Evolutionary conservation across 2,329 filamentous ascomycete genomes (phyloP), one percentile per base, ranked within the genome.

Genomic region (Thelonectria blattea): DNA sequence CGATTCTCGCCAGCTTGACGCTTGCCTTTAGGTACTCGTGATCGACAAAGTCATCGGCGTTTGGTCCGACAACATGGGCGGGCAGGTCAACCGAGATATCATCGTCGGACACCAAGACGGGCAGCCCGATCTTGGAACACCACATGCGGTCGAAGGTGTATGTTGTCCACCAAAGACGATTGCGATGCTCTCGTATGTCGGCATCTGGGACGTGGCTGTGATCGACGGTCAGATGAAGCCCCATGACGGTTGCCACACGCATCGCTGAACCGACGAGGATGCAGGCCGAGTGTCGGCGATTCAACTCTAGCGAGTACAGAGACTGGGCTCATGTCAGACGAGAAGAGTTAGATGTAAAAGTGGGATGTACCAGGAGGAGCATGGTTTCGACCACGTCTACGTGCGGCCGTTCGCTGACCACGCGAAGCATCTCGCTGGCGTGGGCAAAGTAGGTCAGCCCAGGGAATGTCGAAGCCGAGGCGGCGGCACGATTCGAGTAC

Each of bases 131-230:
- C 22, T 53, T 58, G 5, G 56, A 53, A 5, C 42, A 52, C 43
- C 34, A 45, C 11, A 49, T 49, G 37, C 50, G 18, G 18, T 58
- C 62, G 11, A 65, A 51, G 30, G 49, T 46, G n/a, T 64, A 64
- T 2, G 47, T 48, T 15, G 61, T 49, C 63, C 61, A 65, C 63
- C 58, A 64, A 5, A 65, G 45, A 0, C 63, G 52, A 20, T 51
- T 50, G 27, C 52, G 52, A 12, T 64, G 62, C 30, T 64, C 62
- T 15, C 52, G 52, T 2, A 56, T 10, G 24, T 64, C 52, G 2
- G 48, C 20, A 17, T 64, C 62, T 2, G 48, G 47, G 27, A 64
- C 12, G 18, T 64, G 34, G 5, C 37, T 18, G 8, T 52, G 20
- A 5, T 41, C 52, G n/a, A 64, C 47, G 34, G 58, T 62, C 7